These are phyloP conservation scores for Mycena vitilis DNA, from an alignment of 768 basidiomycete species.

Conservation along the genomic window DNA sequence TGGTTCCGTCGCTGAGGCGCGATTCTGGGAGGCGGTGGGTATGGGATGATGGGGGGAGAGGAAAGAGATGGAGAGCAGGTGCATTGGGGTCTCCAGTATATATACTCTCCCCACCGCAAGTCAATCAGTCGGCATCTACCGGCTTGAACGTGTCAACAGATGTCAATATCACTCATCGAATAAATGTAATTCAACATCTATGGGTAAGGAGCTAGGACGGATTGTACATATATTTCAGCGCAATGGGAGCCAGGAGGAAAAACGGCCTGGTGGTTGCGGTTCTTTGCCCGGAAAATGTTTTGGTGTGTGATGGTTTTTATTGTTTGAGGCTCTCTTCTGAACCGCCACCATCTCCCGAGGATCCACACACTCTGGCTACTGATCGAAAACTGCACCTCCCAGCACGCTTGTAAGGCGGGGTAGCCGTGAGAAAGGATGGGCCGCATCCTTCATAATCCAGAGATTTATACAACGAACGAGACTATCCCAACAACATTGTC, in stretches of 20 bases:
- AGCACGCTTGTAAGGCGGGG: too few species aligned
- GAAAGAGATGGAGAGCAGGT: slow-evolving; percentile 1
- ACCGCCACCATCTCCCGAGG: background rate
- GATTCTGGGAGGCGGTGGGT: background rate
- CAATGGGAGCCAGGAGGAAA: background rate
- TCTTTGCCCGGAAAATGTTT: too few species aligned
- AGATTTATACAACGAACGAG: background rate
- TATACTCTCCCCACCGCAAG: background rate
- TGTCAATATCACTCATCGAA: background rate
- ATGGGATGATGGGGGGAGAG: slow-evolving; percentile 1
- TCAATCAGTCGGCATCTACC: background rate
- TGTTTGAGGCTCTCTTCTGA: background rate
- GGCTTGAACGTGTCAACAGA: slow-evolving; percentile 10
- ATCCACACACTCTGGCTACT: too few species aligned
- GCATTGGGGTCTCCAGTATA: background rate
- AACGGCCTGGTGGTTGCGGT: too few species aligned
- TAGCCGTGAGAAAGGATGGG: too few species aligned
- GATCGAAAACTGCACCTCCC: too few species aligned
- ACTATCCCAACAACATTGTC: background rate
- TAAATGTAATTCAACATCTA: too few species aligned
- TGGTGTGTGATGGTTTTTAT: too few species aligned
- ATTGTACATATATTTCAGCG: too few species aligned
- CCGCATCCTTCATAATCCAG: too few species aligned
- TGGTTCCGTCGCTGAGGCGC: background rate
- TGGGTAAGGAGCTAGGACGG: too few species aligned